A percentile compares a stretch with the other conserved stretches of the same genome.
Conservation (phyloP, 164 flowering plant genomes). For the Taxillus chinensis region DNA sequence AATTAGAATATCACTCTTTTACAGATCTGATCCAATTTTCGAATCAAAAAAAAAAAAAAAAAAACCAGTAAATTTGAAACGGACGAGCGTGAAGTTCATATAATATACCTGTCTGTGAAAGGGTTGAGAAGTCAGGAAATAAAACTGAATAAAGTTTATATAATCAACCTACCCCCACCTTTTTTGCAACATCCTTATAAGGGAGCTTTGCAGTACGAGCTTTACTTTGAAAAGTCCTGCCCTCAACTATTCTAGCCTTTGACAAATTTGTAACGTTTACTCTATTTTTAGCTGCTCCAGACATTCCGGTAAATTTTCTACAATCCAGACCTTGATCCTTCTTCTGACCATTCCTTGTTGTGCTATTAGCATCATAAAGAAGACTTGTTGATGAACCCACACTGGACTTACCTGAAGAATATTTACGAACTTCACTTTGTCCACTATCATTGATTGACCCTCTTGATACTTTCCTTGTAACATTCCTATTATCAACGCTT, state of each 20-base stretch:
- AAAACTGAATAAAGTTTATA: too few species aligned
- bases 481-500: constrained; percentile 40
- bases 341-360: background rate
- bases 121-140: too few species aligned
- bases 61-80: too few species aligned
- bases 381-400: constrained; percentile 39
- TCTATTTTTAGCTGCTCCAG: constrained; percentile 12
- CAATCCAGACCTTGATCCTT: constrained; percentile 16
- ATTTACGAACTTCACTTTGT: constrained; percentile 23
- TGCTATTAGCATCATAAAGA: constrained; percentile 11
- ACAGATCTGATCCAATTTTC: background rate
- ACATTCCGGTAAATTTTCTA: constrained; percentile 15
- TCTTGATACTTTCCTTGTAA: constrained; percentile 46
- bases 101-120: too few species aligned
- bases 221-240: constrained; percentile 6
- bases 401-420: constrained; percentile 51
- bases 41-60: background rate
- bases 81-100: too few species aligned
- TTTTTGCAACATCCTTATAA: constrained; percentile 20
- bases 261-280: constrained; percentile 10
- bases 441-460: constrained; percentile 25
- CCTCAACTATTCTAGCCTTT: constrained; percentile 12
- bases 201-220: constrained; percentile 9
- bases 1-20: too few species aligned
- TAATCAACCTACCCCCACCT: constrained; percentile 19